Conservation (phyloP, 2,329 filamentous ascomycete genomes). For the Acrocalymma vagum region DNA sequence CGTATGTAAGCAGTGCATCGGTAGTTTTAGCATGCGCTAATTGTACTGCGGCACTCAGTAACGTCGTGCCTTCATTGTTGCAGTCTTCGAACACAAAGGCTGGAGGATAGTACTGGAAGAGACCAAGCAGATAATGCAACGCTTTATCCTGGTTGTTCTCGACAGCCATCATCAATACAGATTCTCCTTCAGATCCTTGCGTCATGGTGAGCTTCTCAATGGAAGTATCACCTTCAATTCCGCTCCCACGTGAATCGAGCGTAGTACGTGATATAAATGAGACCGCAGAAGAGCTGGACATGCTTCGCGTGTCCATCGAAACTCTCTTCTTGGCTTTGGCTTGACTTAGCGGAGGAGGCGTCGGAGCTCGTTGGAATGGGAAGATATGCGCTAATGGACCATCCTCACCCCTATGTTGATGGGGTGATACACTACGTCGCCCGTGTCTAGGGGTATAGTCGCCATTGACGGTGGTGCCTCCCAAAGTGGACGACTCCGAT, state of each 20-base stretch:
- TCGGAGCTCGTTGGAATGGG: slow-evolving; percentile 77
- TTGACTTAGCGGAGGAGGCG: slow-evolving; percentile 53
- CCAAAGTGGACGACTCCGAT: slow-evolving; percentile 34
- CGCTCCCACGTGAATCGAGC: slow-evolving; percentile 68
- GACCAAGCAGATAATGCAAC: slow-evolving; percentile 80
- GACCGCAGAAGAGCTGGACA: slow-evolving; percentile 84
- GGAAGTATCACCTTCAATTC: slow-evolving; percentile 85
- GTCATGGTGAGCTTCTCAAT: slow-evolving; percentile 80
- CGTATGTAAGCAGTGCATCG: slow-evolving; percentile 75
- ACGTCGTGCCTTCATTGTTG: slow-evolving; percentile 88
- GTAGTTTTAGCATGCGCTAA: slow-evolving; percentile 79
- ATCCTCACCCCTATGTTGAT: slow-evolving; percentile 29
- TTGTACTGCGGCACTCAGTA: slow-evolving; percentile 91
- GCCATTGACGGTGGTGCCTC: slow-evolving; percentile 39
- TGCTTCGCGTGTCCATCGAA: slow-evolving; percentile 86
- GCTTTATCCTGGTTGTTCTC: slow-evolving; percentile 71
- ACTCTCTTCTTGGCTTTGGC: slow-evolving; percentile 77
- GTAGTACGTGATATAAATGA: slow-evolving; percentile 86
- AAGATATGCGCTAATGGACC: slow-evolving; percentile 81
- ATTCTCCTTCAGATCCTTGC: slow-evolving; percentile 76
- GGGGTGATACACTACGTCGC: slow-evolving; percentile 25
- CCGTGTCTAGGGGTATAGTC: slow-evolving; percentile 31
- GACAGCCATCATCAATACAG: slow-evolving; percentile 69
- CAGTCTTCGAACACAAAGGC: slow-evolving; percentile 79
- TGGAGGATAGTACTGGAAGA: slow-evolving; percentile 78